Evolutionary conservation across 495 filamentous ascomycete species (phyloP).

Genomic region (Aspergillus affinis): DNA sequence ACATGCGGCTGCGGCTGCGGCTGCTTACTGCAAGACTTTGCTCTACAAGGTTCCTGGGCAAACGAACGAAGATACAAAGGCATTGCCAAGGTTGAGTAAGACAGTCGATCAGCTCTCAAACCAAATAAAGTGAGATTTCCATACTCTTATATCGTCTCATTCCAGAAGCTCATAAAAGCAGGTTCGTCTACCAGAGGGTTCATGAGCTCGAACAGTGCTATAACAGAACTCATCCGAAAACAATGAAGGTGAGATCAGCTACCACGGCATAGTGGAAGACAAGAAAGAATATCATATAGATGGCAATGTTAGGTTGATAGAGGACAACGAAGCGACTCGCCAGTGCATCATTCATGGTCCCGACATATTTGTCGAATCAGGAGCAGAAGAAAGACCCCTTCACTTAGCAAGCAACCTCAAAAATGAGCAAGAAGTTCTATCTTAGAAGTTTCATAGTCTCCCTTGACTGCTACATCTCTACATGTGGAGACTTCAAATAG

Average conservation of each 20-base stretch:
- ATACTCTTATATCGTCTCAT: background rate
- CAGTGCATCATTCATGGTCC: background rate
- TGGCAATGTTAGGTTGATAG: background rate
- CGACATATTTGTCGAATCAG: background rate
- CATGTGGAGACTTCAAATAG: too few relatives aligned
- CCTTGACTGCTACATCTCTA: too few relatives aligned
- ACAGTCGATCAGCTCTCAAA: background rate
- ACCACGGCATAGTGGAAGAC: background rate
- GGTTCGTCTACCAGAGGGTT: background rate
- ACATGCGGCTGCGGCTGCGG: conserved; percentile 28
- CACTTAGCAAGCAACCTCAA: too few relatives aligned
- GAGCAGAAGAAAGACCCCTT: background rate
- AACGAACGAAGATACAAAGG: background rate
- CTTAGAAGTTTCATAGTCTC: too few relatives aligned
- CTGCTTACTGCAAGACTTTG: conserved; percentile 21
- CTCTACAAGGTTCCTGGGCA: conserved; percentile 4
- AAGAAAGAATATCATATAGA: background rate
- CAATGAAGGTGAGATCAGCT: background rate
- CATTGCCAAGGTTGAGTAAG: background rate
- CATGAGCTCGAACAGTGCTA: background rate
- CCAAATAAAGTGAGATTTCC: background rate
- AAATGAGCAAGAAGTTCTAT: too few relatives aligned
- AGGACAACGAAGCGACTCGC: background rate
- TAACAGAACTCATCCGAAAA: background rate
- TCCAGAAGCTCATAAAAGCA: background rate